Evolutionary conservation across 495 filamentous ascomycete genomes (phyloP), one percentile per base, ranked within the genome.

Genomic region (Neurospora cerealis): DNA sequence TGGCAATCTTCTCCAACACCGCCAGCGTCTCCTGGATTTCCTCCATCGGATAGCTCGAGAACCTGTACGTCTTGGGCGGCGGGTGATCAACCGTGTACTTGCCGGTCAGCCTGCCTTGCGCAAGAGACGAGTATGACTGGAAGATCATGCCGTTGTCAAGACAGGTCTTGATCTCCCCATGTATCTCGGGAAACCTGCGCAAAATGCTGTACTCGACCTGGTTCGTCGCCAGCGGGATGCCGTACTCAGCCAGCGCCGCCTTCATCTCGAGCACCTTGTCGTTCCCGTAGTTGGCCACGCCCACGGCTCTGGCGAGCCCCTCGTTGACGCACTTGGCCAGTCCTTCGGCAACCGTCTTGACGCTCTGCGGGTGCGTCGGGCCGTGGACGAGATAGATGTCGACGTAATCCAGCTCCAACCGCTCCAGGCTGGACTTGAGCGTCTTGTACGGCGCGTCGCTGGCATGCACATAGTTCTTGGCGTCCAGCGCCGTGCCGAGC

Each of bases 261-360:
- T 46, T 41, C 38, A 85, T 83, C 71, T 80, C 73, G 28, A 84
- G 73, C 81, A 85, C 81, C 62, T 86, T 84, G 3, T 83, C 73
- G 11, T 74, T 77, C 73, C 73, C 74, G 73, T 86, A 84, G 74
- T 86, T 86, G 46, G 83, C 81, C 3, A 86, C 84, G 9, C 83
- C 83, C 0, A 85, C 79, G 0, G 79, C 75, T 34, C 77, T 78
- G 8, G 83, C 73, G 71, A 83, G 73, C 0, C 84, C 84, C 5
- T 77, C 38, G 28, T 84, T 72, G 41, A 85, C 84, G 71, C 84
- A 85, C 1, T 83, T 81, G 1, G 81, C 81, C 21, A 86, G 60
- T 2, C 74, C 70, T 21, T 76, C 36, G 24, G 74, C 74, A 4
- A 70, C 44, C 24, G 21, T 32, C 17, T 28, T 32, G 21, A 74